These are phyloP conservation scores for Rhodotorula sp. DNA, from an alignment of 1,284 basidiomycete species.

Conservation along the genomic window DNA sequence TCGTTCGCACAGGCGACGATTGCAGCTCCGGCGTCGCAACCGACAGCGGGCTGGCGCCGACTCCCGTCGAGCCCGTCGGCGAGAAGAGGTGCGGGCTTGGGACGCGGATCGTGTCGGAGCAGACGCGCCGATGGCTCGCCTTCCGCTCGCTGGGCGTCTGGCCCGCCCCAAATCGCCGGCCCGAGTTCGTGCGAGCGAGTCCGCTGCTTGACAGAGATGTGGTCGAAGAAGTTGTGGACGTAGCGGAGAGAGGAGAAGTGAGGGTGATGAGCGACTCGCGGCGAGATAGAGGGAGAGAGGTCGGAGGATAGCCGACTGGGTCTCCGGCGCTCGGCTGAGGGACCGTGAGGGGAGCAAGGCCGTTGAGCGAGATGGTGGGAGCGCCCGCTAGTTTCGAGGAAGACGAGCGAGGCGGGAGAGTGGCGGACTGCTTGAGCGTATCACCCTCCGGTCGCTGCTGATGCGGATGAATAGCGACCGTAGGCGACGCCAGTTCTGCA, in stretches of 20 bases:
- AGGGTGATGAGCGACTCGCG: background rate
- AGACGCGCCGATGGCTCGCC: conserved; percentile 32
- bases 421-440: background rate
- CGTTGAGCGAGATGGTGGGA: too few relatives aligned
- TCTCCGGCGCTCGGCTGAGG: background rate
- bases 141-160: conserved; percentile 28
- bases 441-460: background rate
- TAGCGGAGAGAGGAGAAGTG: background rate
- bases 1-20: background rate
- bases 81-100: background rate
- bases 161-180: conserved; percentile 18
- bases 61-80: background rate
- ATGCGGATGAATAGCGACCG: background rate
- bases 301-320: background rate
- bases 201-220: background rate
- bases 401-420: conserved; percentile 1
- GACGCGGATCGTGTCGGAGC: conserved; percentile 22
- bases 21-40: background rate
- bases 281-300: background rate
- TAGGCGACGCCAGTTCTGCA: conserved; percentile 7
- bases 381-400: too few relatives aligned
- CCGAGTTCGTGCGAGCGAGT: background rate
- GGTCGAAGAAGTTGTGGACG: background rate
- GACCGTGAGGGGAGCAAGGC: too few relatives aligned
- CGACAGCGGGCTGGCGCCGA: background rate